Percentiles rank a stretch among this genome's conserved stretches.
Conservation (phyloP, 495 filamentous ascomycete genomes). For the Annulohypoxylon stygium region DNA sequence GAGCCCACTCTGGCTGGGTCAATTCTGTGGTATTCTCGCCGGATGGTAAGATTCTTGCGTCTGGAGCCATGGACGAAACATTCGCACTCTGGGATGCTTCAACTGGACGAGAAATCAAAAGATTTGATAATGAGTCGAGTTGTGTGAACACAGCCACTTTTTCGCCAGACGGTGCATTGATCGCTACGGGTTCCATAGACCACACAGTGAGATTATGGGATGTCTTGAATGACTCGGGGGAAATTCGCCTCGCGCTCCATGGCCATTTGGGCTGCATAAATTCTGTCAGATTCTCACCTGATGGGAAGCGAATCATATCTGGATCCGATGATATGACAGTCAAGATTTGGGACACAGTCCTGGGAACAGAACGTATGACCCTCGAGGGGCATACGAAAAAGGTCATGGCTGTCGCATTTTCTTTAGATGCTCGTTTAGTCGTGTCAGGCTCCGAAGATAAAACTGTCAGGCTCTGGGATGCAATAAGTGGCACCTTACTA, state of each 20-base stretch:
- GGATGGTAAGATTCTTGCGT: background rate
- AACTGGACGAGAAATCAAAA: background rate
- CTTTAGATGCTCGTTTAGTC: background rate
- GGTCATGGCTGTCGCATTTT: conserved; percentile 2
- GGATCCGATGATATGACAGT: background rate
- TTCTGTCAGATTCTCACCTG: background rate
- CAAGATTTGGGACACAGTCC: background rate
- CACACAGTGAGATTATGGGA: background rate
- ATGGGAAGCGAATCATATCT: background rate
- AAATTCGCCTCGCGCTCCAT: background rate
- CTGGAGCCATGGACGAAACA: background rate
- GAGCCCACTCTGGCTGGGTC: background rate
- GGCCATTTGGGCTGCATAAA: background rate
- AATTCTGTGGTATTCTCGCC: background rate
- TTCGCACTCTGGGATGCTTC: background rate
- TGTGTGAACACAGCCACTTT: background rate
- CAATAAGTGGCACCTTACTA: background rate
- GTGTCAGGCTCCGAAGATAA: background rate
- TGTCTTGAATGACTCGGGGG: background rate
- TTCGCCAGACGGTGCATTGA: background rate
- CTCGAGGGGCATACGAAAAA: background rate
- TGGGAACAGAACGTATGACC: background rate
- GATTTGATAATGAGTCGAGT: background rate
- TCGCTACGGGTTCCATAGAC: background rate
- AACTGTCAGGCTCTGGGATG: background rate